Evolutionary conservation across 257 asterid genomes (phyloP).

Genomic region (Leptodermis oblonga): DNA sequence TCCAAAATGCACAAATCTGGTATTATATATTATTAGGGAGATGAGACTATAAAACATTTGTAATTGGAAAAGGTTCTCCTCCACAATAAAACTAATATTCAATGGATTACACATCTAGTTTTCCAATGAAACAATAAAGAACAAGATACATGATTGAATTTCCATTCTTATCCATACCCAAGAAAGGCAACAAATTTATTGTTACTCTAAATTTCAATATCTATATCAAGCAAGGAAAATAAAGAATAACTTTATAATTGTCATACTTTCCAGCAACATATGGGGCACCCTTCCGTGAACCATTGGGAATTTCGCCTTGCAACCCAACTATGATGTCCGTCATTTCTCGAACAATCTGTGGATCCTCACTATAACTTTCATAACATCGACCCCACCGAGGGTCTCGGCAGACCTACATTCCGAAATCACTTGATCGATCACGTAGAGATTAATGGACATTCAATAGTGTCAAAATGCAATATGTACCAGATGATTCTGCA

Average conservation of each 20-base stretch:
- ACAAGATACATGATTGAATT: neutral
- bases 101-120: neutral
- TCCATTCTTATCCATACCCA: neutral
- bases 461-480: neutral
- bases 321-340: conserved; percentile 76
- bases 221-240: neutral
- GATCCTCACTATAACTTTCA: conserved; percentile 92
- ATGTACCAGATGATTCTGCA: neutral
- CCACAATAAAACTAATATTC: neutral
- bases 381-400: conserved; percentile 98
- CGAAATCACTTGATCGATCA: neutral
- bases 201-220: neutral
- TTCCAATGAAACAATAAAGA: neutral
- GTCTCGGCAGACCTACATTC: conserved; percentile 78
- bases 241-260: conserved; percentile 17
- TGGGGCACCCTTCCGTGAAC: conserved; percentile 69
- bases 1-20: neutral
- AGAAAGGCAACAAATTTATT: neutral
- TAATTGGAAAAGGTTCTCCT: neutral
- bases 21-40: neutral
- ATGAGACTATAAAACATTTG: neutral
- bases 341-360: conserved; percentile 73
- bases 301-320: conserved; percentile 80
- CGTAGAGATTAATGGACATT: neutral
- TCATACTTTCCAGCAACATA: conserved; percentile 67